Evolutionary conservation across 352 stramenopile species (phyloP), one percentile per base, ranked within the genome.

Genomic region (Pythium pyrilobum): DNA sequence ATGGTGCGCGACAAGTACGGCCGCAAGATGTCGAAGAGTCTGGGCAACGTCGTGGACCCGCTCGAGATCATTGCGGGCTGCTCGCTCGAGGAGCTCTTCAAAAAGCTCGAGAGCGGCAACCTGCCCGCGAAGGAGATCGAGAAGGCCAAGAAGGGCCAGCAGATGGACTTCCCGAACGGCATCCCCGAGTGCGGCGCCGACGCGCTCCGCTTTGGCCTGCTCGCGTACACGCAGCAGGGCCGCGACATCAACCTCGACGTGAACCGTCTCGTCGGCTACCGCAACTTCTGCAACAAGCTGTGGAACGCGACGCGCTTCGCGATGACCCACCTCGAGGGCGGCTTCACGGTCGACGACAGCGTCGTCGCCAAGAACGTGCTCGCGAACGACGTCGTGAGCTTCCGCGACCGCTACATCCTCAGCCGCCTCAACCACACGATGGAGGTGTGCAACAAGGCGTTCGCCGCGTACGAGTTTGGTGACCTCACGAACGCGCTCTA

Each of bases 221-320:
- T 99, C 31, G 88, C 96, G 15, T 99, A 99, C 75, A 91, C 81
- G 33, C 80, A 90, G 52, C 85, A 95, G 62, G 85, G 85, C 59
- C 89, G 96, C 38, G 96, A 99, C 74, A 98, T 99, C 59, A 99
- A 99, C 72, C 71, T 99, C 50, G 97, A 99, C 74, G 99, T 99
- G 65, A 97, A 99, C 52, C 89, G 96, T 54, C 84, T 99, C 18
- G 96, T 99, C 38, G 95, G 93, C 25, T 99, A 99, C 74, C 89
- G 97, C 52, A 97, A 99, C 72, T 99, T 99, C 70, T 99, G 97
- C 64, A 99, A 99, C 86, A 99, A 99, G 74, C 81, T 99, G 24
- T 99, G 97, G 97, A 99, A 99, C 70, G 97, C 96, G 7, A 97
- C 96, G 46, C 91, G 93, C 42, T 99, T 99, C 71, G 96, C 96